A percentile compares a stretch with the other conserved stretches of the same genome.
phyloP scores from a whole-genome alignment of 805 yeast species.

The Starmerella riodocensis region DNA sequence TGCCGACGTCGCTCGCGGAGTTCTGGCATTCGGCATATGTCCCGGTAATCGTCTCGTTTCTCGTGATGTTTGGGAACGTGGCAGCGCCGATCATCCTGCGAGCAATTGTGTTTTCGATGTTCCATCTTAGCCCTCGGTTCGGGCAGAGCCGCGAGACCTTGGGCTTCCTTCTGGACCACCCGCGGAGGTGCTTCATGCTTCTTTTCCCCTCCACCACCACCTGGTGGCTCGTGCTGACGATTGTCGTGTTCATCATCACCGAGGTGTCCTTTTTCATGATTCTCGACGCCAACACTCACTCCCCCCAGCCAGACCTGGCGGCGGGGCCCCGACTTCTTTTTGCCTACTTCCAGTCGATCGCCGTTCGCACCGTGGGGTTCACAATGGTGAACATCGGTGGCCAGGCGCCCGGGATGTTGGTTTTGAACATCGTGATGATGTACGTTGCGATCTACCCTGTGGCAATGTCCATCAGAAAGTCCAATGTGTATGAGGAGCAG shows the following conservation, averaged over 20 bases:
- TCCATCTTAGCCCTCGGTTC: constrained; percentile 48
- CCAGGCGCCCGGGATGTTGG: constrained; percentile 84
- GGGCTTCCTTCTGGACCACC: constrained; percentile 82
- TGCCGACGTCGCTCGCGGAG: constrained; percentile 64
- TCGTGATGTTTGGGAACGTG: constrained; percentile 84
- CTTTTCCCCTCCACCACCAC: constrained; percentile 87
- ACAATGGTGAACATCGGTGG: constrained; percentile 52
- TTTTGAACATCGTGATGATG: constrained; percentile 93
- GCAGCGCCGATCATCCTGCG: constrained; percentile 82
- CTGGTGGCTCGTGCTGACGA: constrained; percentile 73
- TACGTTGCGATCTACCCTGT: constrained; percentile 91
- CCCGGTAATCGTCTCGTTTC: constrained; percentile 47
- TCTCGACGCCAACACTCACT: constrained; percentile 41
- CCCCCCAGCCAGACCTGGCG: constrained; percentile 40
- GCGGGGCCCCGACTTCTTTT: constrained; percentile 59
- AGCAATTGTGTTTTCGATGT: constrained; percentile 67
- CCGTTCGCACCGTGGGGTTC: constrained; percentile 92
- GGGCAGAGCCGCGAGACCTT: constrained; percentile 47
- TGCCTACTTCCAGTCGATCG: constrained; percentile 81
- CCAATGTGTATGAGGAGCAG: constrained; percentile 96
- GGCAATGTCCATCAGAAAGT: constrained; percentile 90
- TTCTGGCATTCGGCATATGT: constrained; percentile 55
- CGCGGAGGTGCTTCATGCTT: constrained; percentile 89
- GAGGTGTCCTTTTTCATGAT: constrained; percentile 74
- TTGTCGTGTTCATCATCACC: constrained; percentile 55